Percentiles rank a stretch among this genome's conserved stretches.
Evolutionary conservation across 1,139 yeast genomes (phyloP).

Genomic region (Nakaseomyces kungkrabaensis): DNA sequence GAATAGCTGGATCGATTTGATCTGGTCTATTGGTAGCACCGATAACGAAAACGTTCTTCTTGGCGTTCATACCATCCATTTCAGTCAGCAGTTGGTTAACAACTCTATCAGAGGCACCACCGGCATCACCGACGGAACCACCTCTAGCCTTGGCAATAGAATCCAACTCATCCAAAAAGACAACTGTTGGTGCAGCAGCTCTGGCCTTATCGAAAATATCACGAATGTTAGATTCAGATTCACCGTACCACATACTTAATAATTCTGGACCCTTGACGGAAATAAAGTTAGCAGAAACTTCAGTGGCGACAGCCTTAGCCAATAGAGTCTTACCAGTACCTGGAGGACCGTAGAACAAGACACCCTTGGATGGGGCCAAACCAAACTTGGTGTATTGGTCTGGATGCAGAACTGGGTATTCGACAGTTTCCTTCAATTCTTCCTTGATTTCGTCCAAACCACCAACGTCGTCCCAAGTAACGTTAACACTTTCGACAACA

Average conservation of each 20-base stretch:
- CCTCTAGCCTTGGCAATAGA: conserved; percentile 98
- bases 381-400: conserved; percentile 98
- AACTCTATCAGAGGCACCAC: conserved; percentile 97
- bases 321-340: conserved; percentile 98
- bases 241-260: conserved; percentile 90
- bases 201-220: conserved; percentile 97
- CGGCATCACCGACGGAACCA: conserved; percentile 86
- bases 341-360: conserved; percentile 93
- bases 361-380: conserved; percentile 91
- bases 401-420: conserved; percentile 97
- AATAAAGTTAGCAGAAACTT: conserved; percentile 92
- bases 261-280: conserved; percentile 65
- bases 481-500: conserved; percentile 95
- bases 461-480: conserved; percentile 80
- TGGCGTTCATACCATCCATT: conserved; percentile 99
- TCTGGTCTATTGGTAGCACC: conserved; percentile 99
- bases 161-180: conserved; percentile 93
- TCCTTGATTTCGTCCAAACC: conserved; percentile 92
- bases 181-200: conserved; percentile 98
- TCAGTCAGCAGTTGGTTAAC: conserved; percentile 96
- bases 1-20: conserved; percentile 95
- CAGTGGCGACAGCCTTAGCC: conserved; percentile 98
- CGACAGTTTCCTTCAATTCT: conserved; percentile 97
- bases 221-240: conserved; percentile 92
- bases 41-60: conserved; percentile 94